These are phyloP conservation scores for Leccinellum luteum DNA, from an alignment of 768 basidiomycete species.

Conservation along the genomic window DNA sequence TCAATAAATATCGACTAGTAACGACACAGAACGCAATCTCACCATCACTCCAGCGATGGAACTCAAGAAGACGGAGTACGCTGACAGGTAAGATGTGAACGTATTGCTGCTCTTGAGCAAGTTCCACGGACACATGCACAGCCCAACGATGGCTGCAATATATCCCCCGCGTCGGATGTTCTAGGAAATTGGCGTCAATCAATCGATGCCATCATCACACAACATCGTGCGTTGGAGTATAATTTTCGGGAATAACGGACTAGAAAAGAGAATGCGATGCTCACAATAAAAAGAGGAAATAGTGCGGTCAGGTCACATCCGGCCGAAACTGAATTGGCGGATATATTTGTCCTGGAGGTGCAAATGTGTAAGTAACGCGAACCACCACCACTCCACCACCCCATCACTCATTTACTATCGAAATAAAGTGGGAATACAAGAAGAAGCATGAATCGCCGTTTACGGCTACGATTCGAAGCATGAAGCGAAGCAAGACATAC, in stretches of 20 bases:
- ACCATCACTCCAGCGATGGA: slow-evolving; percentile 84
- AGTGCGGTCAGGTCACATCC: slow-evolving; percentile 82
- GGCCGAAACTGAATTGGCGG: slow-evolving; percentile 79
- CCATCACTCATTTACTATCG: neutral
- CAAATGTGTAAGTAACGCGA: neutral
- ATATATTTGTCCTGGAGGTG: slow-evolving; percentile 65
- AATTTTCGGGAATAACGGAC: neutral
- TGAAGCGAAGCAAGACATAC: slow-evolving; percentile 16
- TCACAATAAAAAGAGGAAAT: slow-evolving; percentile 69
- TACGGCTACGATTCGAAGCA: neutral
- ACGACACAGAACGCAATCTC: slow-evolving; percentile 8
- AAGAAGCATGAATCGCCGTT: slow-evolving; percentile 17
- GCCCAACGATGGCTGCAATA: slow-evolving; percentile 72
- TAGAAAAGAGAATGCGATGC: slow-evolving; percentile 17
- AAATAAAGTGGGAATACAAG: neutral
- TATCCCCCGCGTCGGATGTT: slow-evolving; percentile 86
- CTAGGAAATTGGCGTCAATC: slow-evolving; percentile 29
- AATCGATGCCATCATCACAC: slow-evolving; percentile 1
- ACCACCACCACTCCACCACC: slow-evolving; percentile 9
- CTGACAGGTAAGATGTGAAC: slow-evolving; percentile 80
- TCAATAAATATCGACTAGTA: neutral
- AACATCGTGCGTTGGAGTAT: neutral
- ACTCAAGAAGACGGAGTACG: slow-evolving; percentile 78
- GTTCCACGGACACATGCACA: slow-evolving; percentile 78
- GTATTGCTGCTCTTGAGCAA: slow-evolving; percentile 67